Evolutionary conservation across 352 stramenopile species (phyloP), one percentile per base, ranked within the genome.

Genomic region (Pythium apleroticum): DNA sequence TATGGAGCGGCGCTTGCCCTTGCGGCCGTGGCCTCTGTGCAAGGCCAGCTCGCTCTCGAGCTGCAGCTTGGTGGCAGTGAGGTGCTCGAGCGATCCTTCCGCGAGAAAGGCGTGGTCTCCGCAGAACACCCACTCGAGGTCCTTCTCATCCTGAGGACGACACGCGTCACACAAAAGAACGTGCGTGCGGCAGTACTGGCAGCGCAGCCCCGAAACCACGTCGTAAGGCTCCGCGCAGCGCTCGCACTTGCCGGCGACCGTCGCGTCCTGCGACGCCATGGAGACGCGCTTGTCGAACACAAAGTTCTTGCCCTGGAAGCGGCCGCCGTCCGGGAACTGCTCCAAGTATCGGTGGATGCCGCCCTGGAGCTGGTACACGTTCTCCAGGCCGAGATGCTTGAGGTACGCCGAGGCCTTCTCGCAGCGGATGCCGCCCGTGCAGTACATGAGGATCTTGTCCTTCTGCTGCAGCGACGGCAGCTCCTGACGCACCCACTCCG

Each of bases 341-440:
- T 95, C 84, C 25, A 96, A 74, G 73, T 93, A 96, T 30, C 86
- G 86, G 52, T 93, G 84, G 56, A 96, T 95, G 31, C 87, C 87
- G 55, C 87, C 87, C 53, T 89, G 57, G 8, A 96, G 69, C 65
- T 96, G 87, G 52, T 80, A 95, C 45, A 95, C 86, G 24, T 88
- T 84, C 41, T 65, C 50, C 1, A 93, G 65, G 1, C 86, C 86
- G 22, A 92, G 66, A 37, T 91, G 78, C 45, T 80, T 77, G 24
- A 95, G 77, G 66, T 86, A 90, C 35, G 84, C 84, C 41, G 84
- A 91, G 14, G 86, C 86, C 63, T 95, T 95, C 64, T 95, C 86
- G 28, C 86, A 95, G 15, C 86, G 86, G 52, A 95, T 88, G 61
- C 86, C 86, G 31, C 86, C 86, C 0, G 86, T 95, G 74, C 86